phyloP scores from a whole-genome alignment of 2,329 filamentous ascomycete species.

The Torrubiella hemipterigena region DNA sequence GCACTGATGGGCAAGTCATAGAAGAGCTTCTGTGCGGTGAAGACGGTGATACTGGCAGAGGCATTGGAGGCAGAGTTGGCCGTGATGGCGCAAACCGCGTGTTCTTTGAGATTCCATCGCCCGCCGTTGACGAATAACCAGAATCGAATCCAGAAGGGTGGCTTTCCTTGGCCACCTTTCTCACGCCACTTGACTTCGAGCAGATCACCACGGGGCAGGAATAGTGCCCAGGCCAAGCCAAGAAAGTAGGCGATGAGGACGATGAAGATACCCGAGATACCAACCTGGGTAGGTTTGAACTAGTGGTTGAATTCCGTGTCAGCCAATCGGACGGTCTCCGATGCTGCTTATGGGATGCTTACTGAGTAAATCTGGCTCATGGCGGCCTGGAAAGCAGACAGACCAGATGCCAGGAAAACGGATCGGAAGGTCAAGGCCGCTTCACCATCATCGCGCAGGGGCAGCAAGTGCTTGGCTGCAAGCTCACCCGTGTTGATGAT shows the following conservation, averaged over 20 bases:
- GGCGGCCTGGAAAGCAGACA: slow-evolving; percentile 40
- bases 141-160: slow-evolving; percentile 26
- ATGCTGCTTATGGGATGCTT: slow-evolving; percentile 6
- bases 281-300: slow-evolving; percentile 39
- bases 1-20: slow-evolving; percentile 34
- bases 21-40: slow-evolving; percentile 37
- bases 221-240: slow-evolving; percentile 32
- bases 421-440: slow-evolving; percentile 39
- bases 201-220: slow-evolving; percentile 40
- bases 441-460: slow-evolving; percentile 41
- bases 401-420: slow-evolving; percentile 33
- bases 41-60: slow-evolving; percentile 25
- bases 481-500: slow-evolving; percentile 41
- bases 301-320: slow-evolving; percentile 13
- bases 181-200: slow-evolving; percentile 33
- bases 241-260: slow-evolving; percentile 44
- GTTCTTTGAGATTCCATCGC: slow-evolving; percentile 43
- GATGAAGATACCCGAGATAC: slow-evolving; percentile 41
- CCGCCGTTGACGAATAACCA: slow-evolving; percentile 36
- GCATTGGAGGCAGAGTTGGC: slow-evolving; percentile 41
- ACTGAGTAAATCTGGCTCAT: slow-evolving; percentile 44
- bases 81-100: slow-evolving; percentile 40
- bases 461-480: slow-evolving; percentile 33
- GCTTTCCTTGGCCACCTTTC: slow-evolving; percentile 24
- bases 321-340: too few species aligned